A percentile compares a stretch with the other conserved stretches of the same genome.
phyloP scores from a whole-genome alignment of 495 filamentous ascomycete genomes.

The Penicillium canariense region DNA sequence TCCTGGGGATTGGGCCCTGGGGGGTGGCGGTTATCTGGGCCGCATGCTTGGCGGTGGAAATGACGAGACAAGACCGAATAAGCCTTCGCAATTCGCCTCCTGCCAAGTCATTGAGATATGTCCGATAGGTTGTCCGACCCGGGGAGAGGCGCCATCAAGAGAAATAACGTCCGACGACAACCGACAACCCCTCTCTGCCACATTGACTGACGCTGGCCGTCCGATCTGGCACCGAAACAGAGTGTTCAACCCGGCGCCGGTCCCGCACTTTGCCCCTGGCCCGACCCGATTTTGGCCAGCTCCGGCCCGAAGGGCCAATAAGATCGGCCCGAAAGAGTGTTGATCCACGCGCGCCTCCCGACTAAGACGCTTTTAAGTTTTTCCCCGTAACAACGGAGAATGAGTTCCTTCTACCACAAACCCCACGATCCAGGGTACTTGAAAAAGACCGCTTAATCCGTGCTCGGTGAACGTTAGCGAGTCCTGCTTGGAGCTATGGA shows the following conservation, averaged over 20 bases:
- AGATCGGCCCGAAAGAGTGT: constrained; percentile 1
- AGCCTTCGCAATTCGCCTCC: constrained; percentile 1
- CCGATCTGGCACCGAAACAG: background rate
- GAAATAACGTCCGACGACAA: background rate
- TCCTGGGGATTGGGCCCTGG: background rate
- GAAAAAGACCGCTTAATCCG: background rate
- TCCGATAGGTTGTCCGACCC: constrained; percentile 1
- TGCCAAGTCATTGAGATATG: background rate
- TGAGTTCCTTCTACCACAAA: background rate
- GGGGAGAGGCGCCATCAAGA: background rate
- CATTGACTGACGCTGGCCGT: background rate
- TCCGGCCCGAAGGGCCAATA: constrained; percentile 4
- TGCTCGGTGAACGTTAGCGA: background rate
- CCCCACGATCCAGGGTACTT: background rate
- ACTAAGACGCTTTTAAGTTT: background rate
- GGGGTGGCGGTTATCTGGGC: background rate
- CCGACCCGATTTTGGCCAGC: background rate
- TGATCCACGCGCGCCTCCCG: background rate
- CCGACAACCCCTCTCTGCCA: background rate
- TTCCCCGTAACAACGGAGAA: constrained; percentile 2
- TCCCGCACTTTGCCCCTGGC: background rate
- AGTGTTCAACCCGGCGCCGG: background rate
- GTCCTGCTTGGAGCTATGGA: background rate
- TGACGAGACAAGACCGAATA: constrained; percentile 2
- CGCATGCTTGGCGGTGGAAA: background rate